Evolutionary conservation across 352 stramenopile genomes (phyloP).

Genomic region (Pythium volutum): DNA sequence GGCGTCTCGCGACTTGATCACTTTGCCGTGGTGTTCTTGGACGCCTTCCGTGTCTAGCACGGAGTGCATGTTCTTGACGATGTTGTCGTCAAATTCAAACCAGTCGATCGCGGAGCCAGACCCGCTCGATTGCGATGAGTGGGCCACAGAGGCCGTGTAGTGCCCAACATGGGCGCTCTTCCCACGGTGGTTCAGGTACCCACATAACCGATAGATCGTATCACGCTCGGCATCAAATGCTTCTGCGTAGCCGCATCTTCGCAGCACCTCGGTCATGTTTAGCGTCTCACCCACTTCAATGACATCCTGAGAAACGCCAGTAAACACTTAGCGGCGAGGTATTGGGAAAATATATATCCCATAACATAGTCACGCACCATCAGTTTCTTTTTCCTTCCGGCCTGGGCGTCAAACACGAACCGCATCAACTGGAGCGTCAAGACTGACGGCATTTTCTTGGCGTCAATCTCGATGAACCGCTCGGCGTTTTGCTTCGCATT

Average conservation of each 20-base stretch:
- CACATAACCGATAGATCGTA: conserved; percentile 66
- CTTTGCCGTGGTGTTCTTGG: conserved; percentile 50
- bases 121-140: conserved; percentile 27
- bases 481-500: conserved; percentile 71
- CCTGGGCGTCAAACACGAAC: conserved; percentile 82
- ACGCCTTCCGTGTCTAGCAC: conserved; percentile 35
- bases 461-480: conserved; percentile 67
- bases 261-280: conserved; percentile 69
- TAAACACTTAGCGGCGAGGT: background rate
- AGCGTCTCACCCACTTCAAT: conserved; percentile 80
- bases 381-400: conserved; percentile 80
- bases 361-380: conserved; percentile 41
- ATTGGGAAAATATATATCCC: background rate
- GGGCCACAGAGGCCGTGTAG: conserved; percentile 81
- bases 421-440: conserved; percentile 83
- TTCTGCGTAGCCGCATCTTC: conserved; percentile 36
- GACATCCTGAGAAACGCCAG: conserved; percentile 48
- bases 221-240: conserved; percentile 38
- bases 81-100: conserved; percentile 84
- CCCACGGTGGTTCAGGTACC: conserved; percentile 79
- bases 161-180: conserved; percentile 81
- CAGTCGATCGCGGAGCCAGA: conserved; percentile 34
- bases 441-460: conserved; percentile 49
- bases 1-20: conserved; percentile 70
- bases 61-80: conserved; percentile 51